Conservation (phyloP, 2,329 filamentous ascomycete species). For the Verticillium nubilum region DNA sequence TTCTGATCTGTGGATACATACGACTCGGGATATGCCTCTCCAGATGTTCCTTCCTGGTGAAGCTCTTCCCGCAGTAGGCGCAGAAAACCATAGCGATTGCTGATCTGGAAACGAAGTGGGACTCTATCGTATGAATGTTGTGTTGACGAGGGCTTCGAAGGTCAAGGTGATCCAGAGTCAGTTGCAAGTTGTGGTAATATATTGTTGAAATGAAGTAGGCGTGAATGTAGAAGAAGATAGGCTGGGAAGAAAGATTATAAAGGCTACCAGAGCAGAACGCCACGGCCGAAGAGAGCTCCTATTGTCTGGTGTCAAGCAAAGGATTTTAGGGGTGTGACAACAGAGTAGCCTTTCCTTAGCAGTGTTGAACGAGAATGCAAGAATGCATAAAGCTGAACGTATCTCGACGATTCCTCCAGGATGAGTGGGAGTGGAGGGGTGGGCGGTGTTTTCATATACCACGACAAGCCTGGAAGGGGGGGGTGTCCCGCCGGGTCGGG, state of each 20-base stretch:
- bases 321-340: background rate
- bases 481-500: constrained; percentile 8
- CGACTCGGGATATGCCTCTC: constrained; percentile 49
- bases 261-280: background rate
- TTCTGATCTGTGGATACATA: constrained; percentile 23
- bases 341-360: background rate
- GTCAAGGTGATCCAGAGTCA: background rate
- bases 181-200: background rate
- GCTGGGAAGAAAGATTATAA: background rate
- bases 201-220: no score
- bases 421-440: background rate
- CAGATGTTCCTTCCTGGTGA: constrained; percentile 52
- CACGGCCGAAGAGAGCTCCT: background rate
- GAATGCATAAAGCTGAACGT: background rate
- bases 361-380: background rate
- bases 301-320: background rate
- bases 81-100: constrained; percentile 37
- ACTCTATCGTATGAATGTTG: background rate
- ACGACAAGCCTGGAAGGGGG: background rate
- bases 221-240: background rate
- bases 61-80: constrained; percentile 48
- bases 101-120: background rate
- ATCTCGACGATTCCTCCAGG: background rate
- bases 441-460: background rate
- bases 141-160: background rate